These are phyloP conservation scores for Amanita polypyramis DNA, from an alignment of 768 basidiomycete species.

Conservation along the genomic window DNA sequence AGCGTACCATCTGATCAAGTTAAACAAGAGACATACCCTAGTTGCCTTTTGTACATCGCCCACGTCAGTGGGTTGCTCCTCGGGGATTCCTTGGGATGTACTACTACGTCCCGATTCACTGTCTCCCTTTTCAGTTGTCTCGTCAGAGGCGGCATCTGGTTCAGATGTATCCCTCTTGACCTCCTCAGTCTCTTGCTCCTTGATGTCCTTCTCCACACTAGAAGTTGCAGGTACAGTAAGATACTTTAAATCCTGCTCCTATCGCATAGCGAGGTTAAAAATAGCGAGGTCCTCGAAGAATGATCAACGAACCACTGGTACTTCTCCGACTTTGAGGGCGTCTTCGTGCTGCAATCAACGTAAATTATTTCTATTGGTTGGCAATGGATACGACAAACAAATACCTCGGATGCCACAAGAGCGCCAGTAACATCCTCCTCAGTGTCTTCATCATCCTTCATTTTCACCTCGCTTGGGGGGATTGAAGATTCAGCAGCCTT, in stretches of 20 bases:
- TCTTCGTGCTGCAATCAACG: constrained; percentile 9
- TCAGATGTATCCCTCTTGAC: not conserved
- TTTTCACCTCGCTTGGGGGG: constrained; percentile 2
- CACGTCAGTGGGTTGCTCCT: not conserved
- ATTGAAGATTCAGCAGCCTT: not conserved
- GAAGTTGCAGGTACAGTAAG: not conserved
- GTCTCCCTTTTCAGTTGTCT: not conserved
- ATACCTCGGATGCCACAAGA: constrained; percentile 9
- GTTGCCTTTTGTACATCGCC: not conserved
- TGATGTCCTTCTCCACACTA: not conserved
- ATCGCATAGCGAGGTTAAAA: not conserved
- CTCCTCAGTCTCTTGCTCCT: not conserved
- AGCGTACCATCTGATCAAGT: not conserved
- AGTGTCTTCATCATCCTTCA: constrained; percentile 13
- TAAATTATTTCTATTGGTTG: not conserved
- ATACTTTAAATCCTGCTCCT: not conserved
- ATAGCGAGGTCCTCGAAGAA: not conserved
- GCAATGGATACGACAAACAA: not conserved
- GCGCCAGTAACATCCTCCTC: constrained; percentile 8
- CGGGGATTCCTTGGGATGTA: not conserved
- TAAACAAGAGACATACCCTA: not conserved
- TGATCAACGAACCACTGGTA: not conserved
- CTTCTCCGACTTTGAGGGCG: constrained; percentile 9
- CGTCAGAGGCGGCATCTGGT: not conserved
- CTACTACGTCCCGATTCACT: not conserved